Evolutionary conservation across 2,329 filamentous ascomycete genomes (phyloP), one percentile per base, ranked within the genome.

Genomic region (Sphaerulina musiva): DNA sequence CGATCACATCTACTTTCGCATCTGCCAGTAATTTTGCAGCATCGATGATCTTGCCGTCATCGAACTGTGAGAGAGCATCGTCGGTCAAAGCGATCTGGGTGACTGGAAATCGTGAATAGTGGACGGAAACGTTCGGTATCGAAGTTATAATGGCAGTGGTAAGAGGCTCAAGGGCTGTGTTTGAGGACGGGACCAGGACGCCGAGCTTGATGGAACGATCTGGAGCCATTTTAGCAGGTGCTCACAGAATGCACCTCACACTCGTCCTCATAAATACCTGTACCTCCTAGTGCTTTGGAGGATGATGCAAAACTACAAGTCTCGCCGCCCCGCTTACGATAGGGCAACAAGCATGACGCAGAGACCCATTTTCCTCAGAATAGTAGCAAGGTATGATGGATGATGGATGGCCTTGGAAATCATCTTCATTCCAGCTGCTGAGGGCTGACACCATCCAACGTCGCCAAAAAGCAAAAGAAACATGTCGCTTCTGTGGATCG

Each of bases 101-200:
- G 3, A 75, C 72, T 6, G 65, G 61, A 56, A 76, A 73, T 44
- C 73, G 71, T 6, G 71, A 70, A 65, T 73, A 75, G 63, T 75
- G 74, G 7, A 70, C 72, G 2, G 68, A 71, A 17, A 75, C 63
- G 11, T 63, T 58, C 2, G 66, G 59, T 12, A 72, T 60, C 10
- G 57, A 51, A 12, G 65, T 62, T 40, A 73, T 53, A 38, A 76
- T 70, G 29, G 66, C 64, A 26, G 63, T 65, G 6, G 73, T 75
- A 12, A 75, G 66, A 8, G 73, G 74, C 58, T 76, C 74, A 20
- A 75, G 66, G 4, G 68, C 66, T 6, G 73, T 76, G 61, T 76
- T 75, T 46, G 74, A 75, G 36, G 70, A 74, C 11, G 73, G 74
- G n/a, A 73, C 70, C 14, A 76, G 66, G 41, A 76, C 67, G 44